Conservation (phyloP, 768 basidiomycete genomes). For the Rhizopogon vesiculosus region DNA sequence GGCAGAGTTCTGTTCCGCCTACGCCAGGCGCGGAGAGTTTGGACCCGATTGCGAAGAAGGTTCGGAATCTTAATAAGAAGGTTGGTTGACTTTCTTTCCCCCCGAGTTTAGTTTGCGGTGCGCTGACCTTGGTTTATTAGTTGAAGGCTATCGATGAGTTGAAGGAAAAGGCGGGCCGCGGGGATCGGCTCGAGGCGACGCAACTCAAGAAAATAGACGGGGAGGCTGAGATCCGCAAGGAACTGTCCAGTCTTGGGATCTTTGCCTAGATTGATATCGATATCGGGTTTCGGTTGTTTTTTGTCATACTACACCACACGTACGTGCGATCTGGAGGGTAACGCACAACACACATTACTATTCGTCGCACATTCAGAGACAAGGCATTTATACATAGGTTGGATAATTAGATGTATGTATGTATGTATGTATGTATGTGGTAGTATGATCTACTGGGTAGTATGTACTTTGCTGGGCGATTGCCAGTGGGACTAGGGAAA, state of each 20-base stretch:
- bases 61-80: constrained; percentile 94
- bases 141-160: constrained; percentile 98
- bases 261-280: constrained; percentile 7
- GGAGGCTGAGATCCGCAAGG: constrained; percentile 78
- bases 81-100: constrained; percentile 33
- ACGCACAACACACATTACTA: not conserved
- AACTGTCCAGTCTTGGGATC: constrained; percentile 47
- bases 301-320: not conserved
- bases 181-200: constrained; percentile 90
- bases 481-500: too few relatives aligned
- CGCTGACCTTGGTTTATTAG: constrained; percentile 33
- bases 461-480: not conserved
- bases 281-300: not conserved
- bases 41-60: constrained; percentile 87
- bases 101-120: not conserved
- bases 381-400: not conserved
- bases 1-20: constrained; percentile 34
- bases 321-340: not conserved
- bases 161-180: constrained; percentile 85
- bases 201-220: constrained; percentile 97
- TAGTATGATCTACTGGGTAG: constrained; percentile 14
- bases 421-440: not conserved
- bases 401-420: constrained; percentile 1
- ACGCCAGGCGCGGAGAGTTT: constrained; percentile 58
- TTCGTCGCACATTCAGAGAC: not conserved